Base-by-base conservation (phyloP, 345 rosid genomes). In the Pistacia vera region DNA sequence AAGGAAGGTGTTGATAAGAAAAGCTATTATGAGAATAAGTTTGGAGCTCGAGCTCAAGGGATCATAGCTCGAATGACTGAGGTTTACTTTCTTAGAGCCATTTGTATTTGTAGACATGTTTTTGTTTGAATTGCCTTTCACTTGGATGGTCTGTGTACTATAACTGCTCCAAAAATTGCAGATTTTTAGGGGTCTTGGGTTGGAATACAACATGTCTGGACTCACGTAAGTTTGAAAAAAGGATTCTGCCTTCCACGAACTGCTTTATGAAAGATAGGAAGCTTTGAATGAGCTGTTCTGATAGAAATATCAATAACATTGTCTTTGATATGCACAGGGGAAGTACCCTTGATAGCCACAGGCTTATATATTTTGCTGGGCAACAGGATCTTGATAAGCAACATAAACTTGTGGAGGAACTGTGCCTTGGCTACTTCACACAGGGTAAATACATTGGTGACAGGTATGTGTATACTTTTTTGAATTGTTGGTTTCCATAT, bases 361-460 rank as follows among this genome's bases (percentile, higher is more conserved):
- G 97, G 88, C 90, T 93, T 79, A 84, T 92, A 72, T 82, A 87
- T 83, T 88, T 85, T 71, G 88, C 94, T 16, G 96, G 96, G 70
- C 78, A 88, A 59, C 86, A 86, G 57, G 87, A 86, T 16, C 77
- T 78, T 41, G 91, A 89, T 4, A 95, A 90, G 86, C 99, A 92
- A 70, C 90, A 95, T 79, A 71, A 78, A 63, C 97, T 93, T 25
- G 95, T 84, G n/a, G 97, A 92, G 77, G 97, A 93, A 81, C 71
- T 93, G 63, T 89, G 77, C 82, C 83, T 86, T 48, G 99, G 97
- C 73, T 95, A 93, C 92, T 95, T 95, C 85, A 90, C 97, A 1
- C 92, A 92, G 60, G 99, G 87, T 66, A 92, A 87, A 81, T 95
- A 81, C 82, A 87, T 95, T 5, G 95, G 97, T 65, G 97, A 95